Base-by-base conservation (phyloP, 345 rosid species). In the Turritis glabra region DNA sequence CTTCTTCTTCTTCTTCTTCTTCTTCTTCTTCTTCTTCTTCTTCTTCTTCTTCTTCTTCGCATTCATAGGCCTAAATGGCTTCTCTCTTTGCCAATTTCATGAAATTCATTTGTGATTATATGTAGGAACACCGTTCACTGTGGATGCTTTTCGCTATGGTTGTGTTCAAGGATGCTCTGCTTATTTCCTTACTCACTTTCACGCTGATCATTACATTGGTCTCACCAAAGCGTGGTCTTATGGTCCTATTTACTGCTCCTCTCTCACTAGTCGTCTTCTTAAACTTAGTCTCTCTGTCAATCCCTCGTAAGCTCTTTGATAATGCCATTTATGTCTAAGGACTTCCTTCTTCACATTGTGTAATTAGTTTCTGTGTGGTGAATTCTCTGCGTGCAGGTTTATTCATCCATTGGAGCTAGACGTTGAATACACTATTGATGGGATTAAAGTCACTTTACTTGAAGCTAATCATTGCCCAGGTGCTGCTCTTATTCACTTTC, bases 391-490 rank as follows among this genome's bases (percentile, higher is more conserved):
- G 22, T 48, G 69, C 79, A 91, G 94, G 57, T 85, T 73, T 77
- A 82, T 91, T 13, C 81, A 48, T 69, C 77, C 89, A 7, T 76
- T 91, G 81, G 89, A 91, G 38, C 53, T 89, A 21, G 81, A 85
- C 12, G 71, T 51, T 0, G 90, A 87, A 37, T 78, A 84, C 81
- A 79, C 60, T 55, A 82, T 89, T 65, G 80, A 83, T 54, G 88
- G 87, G 48, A 76, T 87, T 23, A 85, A 56, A 75, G 90, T 86
- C 19, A 87, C 92, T 27, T 73, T 91, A 29, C 66, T 89, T 21
- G 92, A 91, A 73, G 94, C 97, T 59, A 89, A 89, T 77, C 97
- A 91, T 57, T 89, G 94, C 53, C 94, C 94, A 0, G 97, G 92
- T 68, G 92, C 97, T 38, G 91, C 87, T 77, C 79, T 91, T 51